These are phyloP conservation scores for Boletus speciosus DNA, from an alignment of 768 basidiomycete genomes.

Conservation along the genomic window DNA sequence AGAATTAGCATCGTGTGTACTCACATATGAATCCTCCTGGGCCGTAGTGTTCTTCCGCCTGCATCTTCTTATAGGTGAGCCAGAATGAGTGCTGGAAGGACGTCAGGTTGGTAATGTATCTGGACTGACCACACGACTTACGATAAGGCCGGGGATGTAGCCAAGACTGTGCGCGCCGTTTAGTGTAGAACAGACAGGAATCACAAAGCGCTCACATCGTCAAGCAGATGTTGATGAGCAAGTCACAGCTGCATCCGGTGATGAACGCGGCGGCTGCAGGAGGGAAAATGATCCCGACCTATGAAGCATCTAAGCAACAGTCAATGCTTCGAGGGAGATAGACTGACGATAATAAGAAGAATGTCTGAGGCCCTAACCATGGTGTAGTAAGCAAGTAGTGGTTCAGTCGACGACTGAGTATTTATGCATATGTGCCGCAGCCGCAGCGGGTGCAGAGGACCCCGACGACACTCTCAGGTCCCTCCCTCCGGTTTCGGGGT, in stretches of 20 bases:
- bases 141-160: conserved; percentile 64
- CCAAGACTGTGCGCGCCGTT: conserved; percentile 50
- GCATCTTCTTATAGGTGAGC: conserved; percentile 88
- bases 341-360: conserved; percentile 69
- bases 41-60: conserved; percentile 82
- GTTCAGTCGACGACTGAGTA: background rate
- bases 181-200: background rate
- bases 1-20: conserved; percentile 29
- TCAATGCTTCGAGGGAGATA: background rate
- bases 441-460: conserved; percentile 15
- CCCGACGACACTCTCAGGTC: conserved; percentile 10
- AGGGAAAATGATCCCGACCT: conserved; percentile 80
- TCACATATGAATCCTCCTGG: conserved; percentile 71
- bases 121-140: conserved; percentile 22
- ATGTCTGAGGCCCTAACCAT: conserved; percentile 68
- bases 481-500: conserved; percentile 13
- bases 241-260: conserved; percentile 81
- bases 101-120: background rate
- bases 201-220: conserved; percentile 55
- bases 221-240: conserved; percentile 78
- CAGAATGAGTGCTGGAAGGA: conserved; percentile 70
- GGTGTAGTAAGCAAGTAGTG: background rate
- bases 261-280: conserved; percentile 76
- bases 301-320: background rate
- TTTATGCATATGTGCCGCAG: conserved; percentile 7